phyloP scores from a whole-genome alignment of 192 early-diverging fungal genomes.

The Coemansia sp. region DNA sequence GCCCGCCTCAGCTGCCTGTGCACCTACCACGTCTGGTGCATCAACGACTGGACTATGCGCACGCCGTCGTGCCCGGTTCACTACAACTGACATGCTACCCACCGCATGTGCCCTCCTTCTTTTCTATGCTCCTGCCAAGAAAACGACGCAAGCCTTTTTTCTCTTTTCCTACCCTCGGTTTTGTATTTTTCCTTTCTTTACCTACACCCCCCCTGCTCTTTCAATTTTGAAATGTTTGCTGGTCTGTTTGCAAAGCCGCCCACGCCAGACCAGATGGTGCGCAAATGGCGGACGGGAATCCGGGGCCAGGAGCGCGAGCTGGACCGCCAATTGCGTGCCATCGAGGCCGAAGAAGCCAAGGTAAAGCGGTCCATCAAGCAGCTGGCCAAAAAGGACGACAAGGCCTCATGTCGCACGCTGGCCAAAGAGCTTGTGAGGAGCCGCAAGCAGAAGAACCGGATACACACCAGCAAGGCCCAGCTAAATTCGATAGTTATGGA shows the following conservation, averaged over 20 bases:
- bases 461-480: conserved; percentile 88
- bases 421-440: conserved; percentile 84
- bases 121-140: neutral
- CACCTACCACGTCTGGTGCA: conserved; percentile 82
- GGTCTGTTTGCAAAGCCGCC: conserved; percentile 33
- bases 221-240: conserved; percentile 9
- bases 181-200: conserved; percentile 1
- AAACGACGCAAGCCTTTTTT: neutral
- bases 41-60: conserved; percentile 75
- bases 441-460: conserved; percentile 71
- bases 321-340: conserved; percentile 75
- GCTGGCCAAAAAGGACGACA: conserved; percentile 86
- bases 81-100: conserved; percentile 41
- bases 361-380: conserved; percentile 74
- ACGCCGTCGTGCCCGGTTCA: conserved; percentile 81
- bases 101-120: neutral
- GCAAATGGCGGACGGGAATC: conserved; percentile 86
- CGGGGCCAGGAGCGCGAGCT: conserved; percentile 81
- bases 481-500: conserved; percentile 89
- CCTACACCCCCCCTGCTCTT: neutral
- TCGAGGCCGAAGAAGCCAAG: conserved; percentile 83
- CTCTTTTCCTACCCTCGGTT: neutral
- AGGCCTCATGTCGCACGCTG: conserved; percentile 63
- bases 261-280: conserved; percentile 64
- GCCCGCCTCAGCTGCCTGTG: conserved; percentile 86